Percentiles rank a stretch among this genome's conserved stretches.
These are phyloP conservation scores for Acorus calamus DNA, from an alignment of 106 monocot genomes.

Conservation along the genomic window DNA sequence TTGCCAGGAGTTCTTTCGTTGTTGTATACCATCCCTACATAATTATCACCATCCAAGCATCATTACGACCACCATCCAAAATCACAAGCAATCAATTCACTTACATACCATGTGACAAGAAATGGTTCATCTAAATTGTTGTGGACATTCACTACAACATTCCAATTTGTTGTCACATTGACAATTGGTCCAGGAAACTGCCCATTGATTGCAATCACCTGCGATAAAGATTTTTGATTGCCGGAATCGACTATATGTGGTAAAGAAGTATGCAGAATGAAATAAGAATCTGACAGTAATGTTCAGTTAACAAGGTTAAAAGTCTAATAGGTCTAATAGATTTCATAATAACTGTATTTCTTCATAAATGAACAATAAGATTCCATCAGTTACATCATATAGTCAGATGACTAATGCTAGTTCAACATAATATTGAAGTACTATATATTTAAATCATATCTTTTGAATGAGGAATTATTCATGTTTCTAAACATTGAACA, in stretches of 20 bases:
- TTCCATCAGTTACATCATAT: too few species aligned
- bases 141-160: slow-evolving; percentile 72
- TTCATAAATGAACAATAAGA: too few species aligned
- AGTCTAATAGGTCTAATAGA: too few species aligned
- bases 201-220: slow-evolving; percentile 90
- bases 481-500: too few species aligned
- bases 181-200: slow-evolving; percentile 84
- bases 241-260: neutral
- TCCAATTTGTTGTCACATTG: slow-evolving; percentile 94
- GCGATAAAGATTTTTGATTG: slow-evolving; percentile 9
- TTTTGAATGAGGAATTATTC: too few species aligned
- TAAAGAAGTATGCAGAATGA: neutral
- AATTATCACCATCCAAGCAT: neutral
- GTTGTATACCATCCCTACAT: slow-evolving; percentile 84
- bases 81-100: neutral
- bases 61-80: neutral
- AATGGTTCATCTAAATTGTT: slow-evolving; percentile 91
- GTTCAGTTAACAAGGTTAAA: too few species aligned
- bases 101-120: slow-evolving; percentile 80
- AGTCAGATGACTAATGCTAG: too few species aligned
- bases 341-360: too few species aligned
- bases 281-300: neutral
- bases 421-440: too few species aligned
- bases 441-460: too few species aligned
- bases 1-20: slow-evolving; percentile 89